A percentile compares a stretch with the other conserved stretches of the same genome.
phyloP scores from a whole-genome alignment of 106 monocot genomes.

The Hemerocallis citrina region DNA sequence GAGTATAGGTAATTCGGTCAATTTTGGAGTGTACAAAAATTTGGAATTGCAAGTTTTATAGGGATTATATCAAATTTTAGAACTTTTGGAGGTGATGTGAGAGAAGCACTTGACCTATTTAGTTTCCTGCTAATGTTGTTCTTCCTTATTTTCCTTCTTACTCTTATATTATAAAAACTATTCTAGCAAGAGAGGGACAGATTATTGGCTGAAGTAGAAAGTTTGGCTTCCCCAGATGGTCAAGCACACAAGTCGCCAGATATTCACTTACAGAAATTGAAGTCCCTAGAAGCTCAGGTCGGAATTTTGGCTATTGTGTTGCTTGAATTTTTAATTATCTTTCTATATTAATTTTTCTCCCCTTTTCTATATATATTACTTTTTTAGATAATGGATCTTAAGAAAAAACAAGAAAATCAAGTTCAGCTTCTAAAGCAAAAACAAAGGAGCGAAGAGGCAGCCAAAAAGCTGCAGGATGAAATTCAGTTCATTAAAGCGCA shows the following conservation, averaged over 20 bases:
- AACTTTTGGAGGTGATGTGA: too few relatives aligned
- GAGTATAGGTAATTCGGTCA: too few relatives aligned
- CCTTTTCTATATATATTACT: neutral
- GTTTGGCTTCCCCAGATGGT: conserved; percentile 52
- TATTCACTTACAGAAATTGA: conserved; percentile 75
- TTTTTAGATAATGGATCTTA: conserved; percentile 81
- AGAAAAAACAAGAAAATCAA: conserved; percentile 98
- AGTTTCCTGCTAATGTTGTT: neutral
- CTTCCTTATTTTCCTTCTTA: neutral
- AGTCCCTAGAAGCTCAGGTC: conserved; percentile 92
- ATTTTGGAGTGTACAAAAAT: too few relatives aligned
- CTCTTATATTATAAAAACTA: too few relatives aligned
- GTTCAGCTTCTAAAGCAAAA: conserved; percentile 96
- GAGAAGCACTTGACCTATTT: too few relatives aligned
- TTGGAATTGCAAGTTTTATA: neutral
- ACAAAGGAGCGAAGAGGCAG: conserved; percentile 94
- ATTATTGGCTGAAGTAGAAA: conserved; percentile 83
- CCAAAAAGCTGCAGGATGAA: conserved; percentile 95
- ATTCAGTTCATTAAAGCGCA: conserved; percentile 94
- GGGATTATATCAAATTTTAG: too few relatives aligned
- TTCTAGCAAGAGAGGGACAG: conserved; percentile 89
- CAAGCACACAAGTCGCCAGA: conserved; percentile 59
- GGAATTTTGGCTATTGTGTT: conserved; percentile 1
- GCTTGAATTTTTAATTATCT: neutral
- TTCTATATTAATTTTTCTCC: neutral